These are phyloP conservation scores for Tricladium varicosporioides DNA, from an alignment of 2,329 filamentous ascomycete species.

Conservation along the genomic window DNA sequence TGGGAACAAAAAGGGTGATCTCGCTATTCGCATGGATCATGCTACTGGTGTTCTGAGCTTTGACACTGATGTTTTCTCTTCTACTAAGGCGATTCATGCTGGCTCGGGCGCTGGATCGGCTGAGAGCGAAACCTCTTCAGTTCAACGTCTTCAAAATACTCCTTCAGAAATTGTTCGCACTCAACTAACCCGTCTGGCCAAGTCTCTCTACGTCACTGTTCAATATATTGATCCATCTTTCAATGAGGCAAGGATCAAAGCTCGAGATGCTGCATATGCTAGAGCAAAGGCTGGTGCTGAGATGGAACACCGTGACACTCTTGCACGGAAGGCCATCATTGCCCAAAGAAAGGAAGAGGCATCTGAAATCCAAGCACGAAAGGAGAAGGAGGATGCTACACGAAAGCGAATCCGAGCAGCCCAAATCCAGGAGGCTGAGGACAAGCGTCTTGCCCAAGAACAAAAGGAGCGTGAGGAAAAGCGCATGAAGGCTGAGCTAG, in stretches of 20 bases:
- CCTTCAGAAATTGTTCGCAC: slow-evolving; percentile 96
- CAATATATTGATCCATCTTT: slow-evolving; percentile 93
- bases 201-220: slow-evolving; percentile 87
- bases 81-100: slow-evolving; percentile 84
- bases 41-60: slow-evolving; percentile 94
- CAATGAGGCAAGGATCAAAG: slow-evolving; percentile 76
- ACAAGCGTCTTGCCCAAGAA: slow-evolving; percentile 85
- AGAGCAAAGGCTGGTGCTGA: slow-evolving; percentile 86
- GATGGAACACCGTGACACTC: slow-evolving; percentile 81
- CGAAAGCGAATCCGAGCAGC: slow-evolving; percentile 84
- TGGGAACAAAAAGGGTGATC: slow-evolving; percentile 98
- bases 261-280: slow-evolving; percentile 75
- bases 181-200: slow-evolving; percentile 87
- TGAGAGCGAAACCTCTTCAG: slow-evolving; percentile 77
- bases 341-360: slow-evolving; percentile 96
- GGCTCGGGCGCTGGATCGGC: slow-evolving; percentile 84
- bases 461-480: slow-evolving; percentile 87
- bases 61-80: slow-evolving; percentile 97
- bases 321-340: slow-evolving; percentile 86
- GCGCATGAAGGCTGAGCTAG: slow-evolving; percentile 80
- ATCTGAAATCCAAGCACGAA: slow-evolving; percentile 81
- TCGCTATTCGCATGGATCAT: slow-evolving; percentile 94
- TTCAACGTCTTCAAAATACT: slow-evolving; percentile 95
- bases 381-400: slow-evolving; percentile 88
- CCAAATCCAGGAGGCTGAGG: slow-evolving; percentile 85